Evolutionary conservation across 1,139 yeast genomes (phyloP).

Genomic region (Pichia sp.): DNA sequence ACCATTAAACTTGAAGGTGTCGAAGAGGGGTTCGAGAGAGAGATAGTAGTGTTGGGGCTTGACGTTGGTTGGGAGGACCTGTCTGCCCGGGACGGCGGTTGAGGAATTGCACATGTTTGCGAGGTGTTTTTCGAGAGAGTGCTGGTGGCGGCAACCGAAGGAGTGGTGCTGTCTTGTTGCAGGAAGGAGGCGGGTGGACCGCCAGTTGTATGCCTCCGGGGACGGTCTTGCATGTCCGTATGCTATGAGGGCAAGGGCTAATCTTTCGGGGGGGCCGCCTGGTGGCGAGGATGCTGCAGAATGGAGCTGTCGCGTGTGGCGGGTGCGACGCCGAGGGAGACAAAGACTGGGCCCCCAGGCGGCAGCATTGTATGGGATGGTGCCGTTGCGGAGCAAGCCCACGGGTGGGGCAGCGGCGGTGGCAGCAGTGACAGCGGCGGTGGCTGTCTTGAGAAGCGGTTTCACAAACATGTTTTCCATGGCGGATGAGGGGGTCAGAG

Average conservation of each 20-base stretch:
- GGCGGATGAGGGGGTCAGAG: no score
- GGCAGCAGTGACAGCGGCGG: no score
- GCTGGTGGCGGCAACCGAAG: slow-evolving; percentile 12
- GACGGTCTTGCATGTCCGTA: background rate
- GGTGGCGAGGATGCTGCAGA: background rate
- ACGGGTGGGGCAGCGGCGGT: no score
- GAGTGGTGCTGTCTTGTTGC: slow-evolving; percentile 9
- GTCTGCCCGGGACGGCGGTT: slow-evolving; percentile 24
- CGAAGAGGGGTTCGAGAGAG: slow-evolving; percentile 32
- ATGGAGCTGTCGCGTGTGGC: background rate
- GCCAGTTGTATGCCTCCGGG: background rate
- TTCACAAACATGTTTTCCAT: no score
- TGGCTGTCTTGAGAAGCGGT: no score
- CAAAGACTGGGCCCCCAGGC: no score
- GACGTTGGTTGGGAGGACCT: slow-evolving; percentile 40
- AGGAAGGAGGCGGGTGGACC: background rate
- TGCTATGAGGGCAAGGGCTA: background rate
- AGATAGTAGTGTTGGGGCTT: slow-evolving; percentile 46
- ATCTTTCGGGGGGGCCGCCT: background rate
- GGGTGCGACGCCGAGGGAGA: background rate
- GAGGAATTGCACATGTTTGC: slow-evolving; percentile 21
- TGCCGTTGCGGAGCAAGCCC: no score
- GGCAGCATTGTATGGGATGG: no score
- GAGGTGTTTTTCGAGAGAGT: slow-evolving; percentile 5
- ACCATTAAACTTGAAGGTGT: slow-evolving; percentile 38